Conservation (phyloP, 345 rosid species). For the Eucalyptus microcorys region DNA sequence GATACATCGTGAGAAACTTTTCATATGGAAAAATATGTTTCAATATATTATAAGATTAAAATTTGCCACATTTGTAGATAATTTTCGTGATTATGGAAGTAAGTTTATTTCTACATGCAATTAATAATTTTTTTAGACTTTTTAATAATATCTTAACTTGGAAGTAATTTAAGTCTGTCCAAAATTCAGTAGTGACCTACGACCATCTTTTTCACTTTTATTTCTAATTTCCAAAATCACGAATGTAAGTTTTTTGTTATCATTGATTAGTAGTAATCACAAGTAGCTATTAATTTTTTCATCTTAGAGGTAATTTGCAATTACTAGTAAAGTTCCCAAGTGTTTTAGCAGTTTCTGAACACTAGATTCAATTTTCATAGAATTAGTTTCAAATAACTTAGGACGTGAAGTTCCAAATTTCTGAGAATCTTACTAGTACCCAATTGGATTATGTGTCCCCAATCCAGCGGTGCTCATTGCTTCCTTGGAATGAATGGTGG, state of each 20-base stretch:
- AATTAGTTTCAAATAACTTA: not conserved
- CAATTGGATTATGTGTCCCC: not conserved
- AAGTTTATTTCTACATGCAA: not conserved
- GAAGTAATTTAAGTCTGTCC: not conserved
- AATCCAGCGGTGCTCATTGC: not conserved
- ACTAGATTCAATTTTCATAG: not conserved
- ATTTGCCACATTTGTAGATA: not conserved
- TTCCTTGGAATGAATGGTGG: not conserved
- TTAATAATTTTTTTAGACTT: not conserved
- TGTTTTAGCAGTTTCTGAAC: not conserved
- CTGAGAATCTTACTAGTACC: not conserved
- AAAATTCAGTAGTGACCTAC: not conserved
- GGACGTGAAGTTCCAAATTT: not conserved
- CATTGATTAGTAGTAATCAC: not conserved
- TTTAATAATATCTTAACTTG: not conserved
- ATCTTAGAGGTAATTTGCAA: not conserved
- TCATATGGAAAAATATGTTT: not conserved
- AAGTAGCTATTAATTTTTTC: not conserved
- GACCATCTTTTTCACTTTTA: not conserved
- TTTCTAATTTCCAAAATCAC: not conserved
- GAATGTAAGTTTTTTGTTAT: not conserved
- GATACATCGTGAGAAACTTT: not conserved
- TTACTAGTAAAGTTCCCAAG: not conserved
- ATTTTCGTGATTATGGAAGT: not conserved
- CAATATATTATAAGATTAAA: not conserved